A percentile compares a stretch with the other conserved stretches of the same genome.
Conservation (phyloP, 1,284 basidiomycete species). For the Vanrija humicola region DNA sequence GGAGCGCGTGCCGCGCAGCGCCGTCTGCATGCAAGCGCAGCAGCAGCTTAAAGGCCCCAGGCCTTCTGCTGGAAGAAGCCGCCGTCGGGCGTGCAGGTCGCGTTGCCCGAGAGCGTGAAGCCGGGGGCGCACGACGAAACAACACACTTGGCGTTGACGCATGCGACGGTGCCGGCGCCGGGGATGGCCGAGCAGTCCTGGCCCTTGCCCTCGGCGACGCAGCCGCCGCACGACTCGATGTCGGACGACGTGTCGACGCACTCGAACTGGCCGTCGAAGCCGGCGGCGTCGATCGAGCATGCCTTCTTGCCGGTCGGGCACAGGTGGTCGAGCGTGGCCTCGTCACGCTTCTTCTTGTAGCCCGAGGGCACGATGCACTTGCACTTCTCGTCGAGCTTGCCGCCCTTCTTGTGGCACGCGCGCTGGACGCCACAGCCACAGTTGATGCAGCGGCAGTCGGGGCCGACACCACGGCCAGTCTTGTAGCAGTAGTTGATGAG, state of each 20-base stretch:
- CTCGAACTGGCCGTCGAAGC: conserved; percentile 13
- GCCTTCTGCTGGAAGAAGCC: not conserved
- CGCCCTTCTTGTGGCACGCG: conserved; percentile 9
- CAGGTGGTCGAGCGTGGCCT: not conserved
- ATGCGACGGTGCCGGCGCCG: conserved; percentile 46
- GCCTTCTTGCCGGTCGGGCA: conserved; percentile 9
- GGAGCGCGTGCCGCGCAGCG: no score
- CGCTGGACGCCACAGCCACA: conserved; percentile 13
- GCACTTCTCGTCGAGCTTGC: conserved; percentile 12
- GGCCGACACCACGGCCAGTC: conserved; percentile 6
- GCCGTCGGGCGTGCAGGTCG: not conserved
- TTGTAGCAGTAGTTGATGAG: conserved; percentile 7
- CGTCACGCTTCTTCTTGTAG: conserved; percentile 1
- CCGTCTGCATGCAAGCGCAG: no score
- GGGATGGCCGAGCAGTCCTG: conserved; percentile 64
- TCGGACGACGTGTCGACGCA: conserved; percentile 17
- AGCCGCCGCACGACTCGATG: conserved; percentile 60
- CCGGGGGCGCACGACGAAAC: conserved; percentile 15
- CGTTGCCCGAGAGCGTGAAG: conserved; percentile 4
- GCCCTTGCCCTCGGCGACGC: conserved; percentile 57
- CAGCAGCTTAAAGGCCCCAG: not conserved
- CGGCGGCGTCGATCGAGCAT: conserved; percentile 6
- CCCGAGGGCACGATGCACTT: conserved; percentile 13
- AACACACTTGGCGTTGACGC: conserved; percentile 14
- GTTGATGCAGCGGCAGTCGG: conserved; percentile 15